Conservation (phyloP, 1,139 yeast species). For the Scheffersomyces segobiensis region DNA sequence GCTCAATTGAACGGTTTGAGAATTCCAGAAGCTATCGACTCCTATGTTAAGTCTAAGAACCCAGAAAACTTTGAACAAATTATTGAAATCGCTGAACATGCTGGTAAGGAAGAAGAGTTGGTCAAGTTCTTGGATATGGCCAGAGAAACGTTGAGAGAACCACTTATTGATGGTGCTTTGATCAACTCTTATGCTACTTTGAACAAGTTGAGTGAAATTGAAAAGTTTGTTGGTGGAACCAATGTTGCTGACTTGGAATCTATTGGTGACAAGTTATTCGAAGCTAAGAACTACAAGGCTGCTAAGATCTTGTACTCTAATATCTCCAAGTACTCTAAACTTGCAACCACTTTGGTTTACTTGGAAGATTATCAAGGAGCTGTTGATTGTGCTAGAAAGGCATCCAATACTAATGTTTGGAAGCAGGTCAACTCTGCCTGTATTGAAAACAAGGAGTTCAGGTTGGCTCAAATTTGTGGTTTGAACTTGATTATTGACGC, state of each 20-base stretch:
- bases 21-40: slow-evolving; percentile 86
- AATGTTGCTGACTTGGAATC: slow-evolving; percentile 91
- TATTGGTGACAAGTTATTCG: slow-evolving; percentile 90
- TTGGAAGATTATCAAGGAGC: slow-evolving; percentile 93
- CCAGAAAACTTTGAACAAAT: slow-evolving; percentile 90
- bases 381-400: slow-evolving; percentile 98
- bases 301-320: slow-evolving; percentile 86
- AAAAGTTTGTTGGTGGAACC: slow-evolving; percentile 77
- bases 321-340: slow-evolving; percentile 90
- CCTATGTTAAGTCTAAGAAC: slow-evolving; percentile 87
- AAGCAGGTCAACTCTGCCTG: slow-evolving; percentile 97
- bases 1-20: slow-evolving; percentile 95
- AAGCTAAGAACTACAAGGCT: slow-evolving; percentile 82
- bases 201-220: slow-evolving; percentile 76
- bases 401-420: slow-evolving; percentile 93
- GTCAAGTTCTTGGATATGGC: slow-evolving; percentile 89
- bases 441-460: slow-evolving; percentile 91
- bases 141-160: slow-evolving; percentile 89
- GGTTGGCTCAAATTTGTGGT: slow-evolving; percentile 98
- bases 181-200: slow-evolving; percentile 84
- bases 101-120: slow-evolving; percentile 94
- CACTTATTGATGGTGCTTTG: slow-evolving; percentile 88
- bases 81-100: slow-evolving; percentile 92
- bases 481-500: slow-evolving; percentile 95
- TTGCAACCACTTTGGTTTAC: slow-evolving; percentile 93